Conservation (phyloP, 73 alveolate genomes). For the Tetrahymena malaccensis region DNA sequence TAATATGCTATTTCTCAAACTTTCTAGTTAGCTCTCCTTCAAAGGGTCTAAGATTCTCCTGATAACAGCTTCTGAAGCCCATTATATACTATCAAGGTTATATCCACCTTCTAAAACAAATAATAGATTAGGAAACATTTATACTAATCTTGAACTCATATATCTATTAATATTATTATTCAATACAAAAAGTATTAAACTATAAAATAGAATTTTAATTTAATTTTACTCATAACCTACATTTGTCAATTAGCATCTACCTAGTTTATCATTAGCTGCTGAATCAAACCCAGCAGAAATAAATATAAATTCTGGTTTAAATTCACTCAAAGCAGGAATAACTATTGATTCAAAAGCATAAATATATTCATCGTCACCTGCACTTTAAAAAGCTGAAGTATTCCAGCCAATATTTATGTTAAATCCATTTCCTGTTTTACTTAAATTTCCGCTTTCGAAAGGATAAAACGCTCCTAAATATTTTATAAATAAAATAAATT, state of each 20-base stretch:
- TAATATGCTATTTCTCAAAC: not conserved
- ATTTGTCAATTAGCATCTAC: conserved; percentile 84
- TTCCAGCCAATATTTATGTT: conserved; percentile 83
- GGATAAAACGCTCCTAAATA: not conserved
- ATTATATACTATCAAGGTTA: conserved; percentile 12
- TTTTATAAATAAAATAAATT: not conserved
- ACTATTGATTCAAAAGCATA: conserved; percentile 79
- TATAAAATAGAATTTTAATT: not conserved
- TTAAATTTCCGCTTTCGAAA: conserved; percentile 53
- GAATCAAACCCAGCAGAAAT: conserved; percentile 98
- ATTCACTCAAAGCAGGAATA: conserved; percentile 76
- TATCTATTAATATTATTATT: not conserved
- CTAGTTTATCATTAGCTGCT: conserved; percentile 93
- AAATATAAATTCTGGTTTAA: conserved; percentile 89
- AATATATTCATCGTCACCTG: conserved; percentile 89
- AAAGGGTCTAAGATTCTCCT: not conserved
- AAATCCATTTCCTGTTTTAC: conserved; percentile 64
- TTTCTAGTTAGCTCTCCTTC: not conserved
- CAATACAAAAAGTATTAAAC: not conserved
- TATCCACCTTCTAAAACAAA: conserved; percentile 37
- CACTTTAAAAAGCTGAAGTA: conserved; percentile 32
- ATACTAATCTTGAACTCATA: not conserved
- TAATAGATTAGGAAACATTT: not conserved
- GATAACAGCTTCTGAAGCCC: conserved; percentile 19
- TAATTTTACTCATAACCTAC: conserved; percentile 42